phyloP scores from a whole-genome alignment of 805 yeast species.

The Scheffersomyces lignosus region DNA sequence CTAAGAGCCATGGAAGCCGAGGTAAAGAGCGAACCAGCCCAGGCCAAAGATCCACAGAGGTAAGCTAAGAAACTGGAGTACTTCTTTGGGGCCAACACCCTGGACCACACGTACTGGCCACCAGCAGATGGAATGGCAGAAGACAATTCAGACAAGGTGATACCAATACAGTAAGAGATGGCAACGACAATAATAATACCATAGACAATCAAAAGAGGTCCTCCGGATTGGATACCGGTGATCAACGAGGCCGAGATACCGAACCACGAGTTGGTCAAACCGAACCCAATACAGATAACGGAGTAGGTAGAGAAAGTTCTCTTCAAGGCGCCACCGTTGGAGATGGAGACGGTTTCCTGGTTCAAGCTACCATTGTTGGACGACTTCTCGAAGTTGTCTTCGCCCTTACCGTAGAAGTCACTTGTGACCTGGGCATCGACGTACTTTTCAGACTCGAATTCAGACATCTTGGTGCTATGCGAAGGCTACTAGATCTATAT shows the following conservation, averaged over 20 bases:
- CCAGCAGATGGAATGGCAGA: constrained; percentile 44
- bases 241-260: constrained; percentile 42
- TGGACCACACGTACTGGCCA: constrained; percentile 45
- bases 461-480: too few species aligned
- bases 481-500: too few species aligned
- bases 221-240: constrained; percentile 44
- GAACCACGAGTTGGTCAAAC: constrained; percentile 44
- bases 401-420: neutral
- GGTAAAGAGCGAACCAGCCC: constrained; percentile 45
- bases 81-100: constrained; percentile 38
- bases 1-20: constrained; percentile 39
- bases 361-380: too few species aligned
- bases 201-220: constrained; percentile 41
- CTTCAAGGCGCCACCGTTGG: constrained; percentile 20
- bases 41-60: constrained; percentile 40
- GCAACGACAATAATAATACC: constrained; percentile 40
- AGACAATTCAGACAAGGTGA: constrained; percentile 39
- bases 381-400: constrained; percentile 6
- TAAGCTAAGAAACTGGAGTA: constrained; percentile 39
- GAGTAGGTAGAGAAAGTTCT: constrained; percentile 42
- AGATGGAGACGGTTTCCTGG: neutral
- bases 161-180: constrained; percentile 37
- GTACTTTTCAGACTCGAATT: too few species aligned
- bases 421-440: too few species aligned
- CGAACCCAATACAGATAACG: constrained; percentile 41